These are phyloP conservation scores for Rhodomyrtus psidioides DNA, from an alignment of 441 rosid species.

Conservation along the genomic window DNA sequence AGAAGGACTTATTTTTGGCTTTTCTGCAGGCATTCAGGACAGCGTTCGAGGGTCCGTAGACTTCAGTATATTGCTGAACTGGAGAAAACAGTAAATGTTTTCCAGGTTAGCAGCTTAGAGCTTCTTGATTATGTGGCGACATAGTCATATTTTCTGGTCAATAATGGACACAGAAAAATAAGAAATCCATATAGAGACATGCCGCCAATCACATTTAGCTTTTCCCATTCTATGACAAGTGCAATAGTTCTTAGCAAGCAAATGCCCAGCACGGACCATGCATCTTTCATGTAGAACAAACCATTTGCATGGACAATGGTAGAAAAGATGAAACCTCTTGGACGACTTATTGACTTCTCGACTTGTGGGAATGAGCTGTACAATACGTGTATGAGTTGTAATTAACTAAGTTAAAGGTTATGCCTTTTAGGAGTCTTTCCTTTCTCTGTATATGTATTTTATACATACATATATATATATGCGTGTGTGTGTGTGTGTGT, in stretches of 20 bases:
- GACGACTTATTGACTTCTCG: background rate
- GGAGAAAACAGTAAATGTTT: slow-evolving; percentile 49
- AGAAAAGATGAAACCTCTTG: background rate
- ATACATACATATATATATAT: too few relatives aligned
- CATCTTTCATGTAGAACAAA: background rate
- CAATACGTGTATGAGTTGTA: too few relatives aligned
- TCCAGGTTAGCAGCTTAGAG: slow-evolving; percentile 34
- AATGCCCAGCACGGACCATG: background rate
- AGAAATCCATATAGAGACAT: background rate
- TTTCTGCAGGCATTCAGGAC: slow-evolving; percentile 56
- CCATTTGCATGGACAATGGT: background rate
- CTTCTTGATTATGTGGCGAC: background rate
- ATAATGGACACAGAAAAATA: background rate
- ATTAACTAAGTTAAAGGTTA: too few relatives aligned
- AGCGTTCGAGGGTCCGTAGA: slow-evolving; percentile 78
- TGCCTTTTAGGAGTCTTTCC: too few relatives aligned
- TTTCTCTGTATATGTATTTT: too few relatives aligned
- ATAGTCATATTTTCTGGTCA: background rate
- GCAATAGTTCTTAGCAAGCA: background rate
- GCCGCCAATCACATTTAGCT: background rate
- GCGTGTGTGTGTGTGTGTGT: too few relatives aligned
- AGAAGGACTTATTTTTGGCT: background rate
- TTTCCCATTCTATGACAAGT: background rate
- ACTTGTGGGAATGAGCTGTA: background rate
- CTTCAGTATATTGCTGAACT: slow-evolving; percentile 79